Conservation (phyloP, 73 alveolate genomes). For the Blepharisma japonicum region DNA sequence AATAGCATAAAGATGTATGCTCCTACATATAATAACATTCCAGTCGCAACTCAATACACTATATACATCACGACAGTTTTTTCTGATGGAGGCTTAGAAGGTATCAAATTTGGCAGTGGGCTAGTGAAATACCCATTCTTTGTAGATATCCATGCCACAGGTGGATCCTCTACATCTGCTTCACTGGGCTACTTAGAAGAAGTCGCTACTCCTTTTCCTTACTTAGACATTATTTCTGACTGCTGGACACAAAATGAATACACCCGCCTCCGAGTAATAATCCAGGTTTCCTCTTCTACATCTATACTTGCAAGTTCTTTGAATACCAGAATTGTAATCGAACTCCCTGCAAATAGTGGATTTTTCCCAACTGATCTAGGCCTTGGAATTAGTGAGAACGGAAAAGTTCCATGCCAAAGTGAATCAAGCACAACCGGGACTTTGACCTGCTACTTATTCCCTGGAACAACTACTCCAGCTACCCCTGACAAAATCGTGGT, state of each 20-base stretch:
- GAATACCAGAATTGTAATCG: neutral
- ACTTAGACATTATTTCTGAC: neutral
- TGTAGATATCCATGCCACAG: neutral
- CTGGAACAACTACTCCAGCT: neutral
- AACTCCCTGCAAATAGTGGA: neutral
- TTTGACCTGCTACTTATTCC: neutral
- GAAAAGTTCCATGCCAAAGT: neutral
- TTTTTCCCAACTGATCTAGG: neutral
- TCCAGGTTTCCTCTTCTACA: neutral
- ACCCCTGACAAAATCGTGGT: neutral
- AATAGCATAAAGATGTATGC: slow-evolving; percentile 2
- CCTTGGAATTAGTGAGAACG: slow-evolving; percentile 5
- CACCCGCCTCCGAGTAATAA: neutral
- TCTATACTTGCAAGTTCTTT: neutral
- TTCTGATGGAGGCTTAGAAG: slow-evolving; percentile 28
- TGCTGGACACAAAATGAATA: neutral
- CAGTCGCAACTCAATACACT: neutral
- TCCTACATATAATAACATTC: slow-evolving; percentile 6
- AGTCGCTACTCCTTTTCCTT: slow-evolving; percentile 1
- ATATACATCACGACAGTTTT: slow-evolving; percentile 1
- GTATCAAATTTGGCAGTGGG: neutral
- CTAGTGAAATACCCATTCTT: slow-evolving; percentile 4
- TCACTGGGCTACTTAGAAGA: neutral
- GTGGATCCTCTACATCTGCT: neutral
- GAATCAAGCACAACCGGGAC: neutral